phyloP scores from a whole-genome alignment of 306 rosid species.

The Cicer chorassanicum region DNA sequence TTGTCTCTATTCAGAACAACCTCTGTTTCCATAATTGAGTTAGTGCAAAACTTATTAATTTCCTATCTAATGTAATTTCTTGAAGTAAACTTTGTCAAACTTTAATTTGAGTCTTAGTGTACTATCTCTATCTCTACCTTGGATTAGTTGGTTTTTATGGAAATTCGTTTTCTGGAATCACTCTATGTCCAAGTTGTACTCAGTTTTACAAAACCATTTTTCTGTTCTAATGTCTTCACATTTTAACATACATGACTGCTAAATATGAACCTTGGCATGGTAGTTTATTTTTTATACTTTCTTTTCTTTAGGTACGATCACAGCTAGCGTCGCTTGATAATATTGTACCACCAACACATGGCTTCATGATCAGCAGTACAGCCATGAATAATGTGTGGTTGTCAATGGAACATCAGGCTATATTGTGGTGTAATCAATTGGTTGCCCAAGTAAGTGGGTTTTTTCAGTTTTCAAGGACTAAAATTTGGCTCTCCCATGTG shows the following conservation, averaged over 20 bases:
- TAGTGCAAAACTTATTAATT: conserved; percentile 3
- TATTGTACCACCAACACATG: conserved; percentile 96
- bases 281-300: conserved; percentile 40
- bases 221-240: conserved; percentile 10
- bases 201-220: conserved; percentile 3
- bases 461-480: conserved; percentile 31
- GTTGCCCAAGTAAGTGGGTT: conserved; percentile 80
- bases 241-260: conserved; percentile 28
- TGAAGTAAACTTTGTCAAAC: conserved; percentile 16
- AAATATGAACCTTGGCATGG: conserved; percentile 35
- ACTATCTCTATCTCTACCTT: neutral
- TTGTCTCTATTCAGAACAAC: conserved; percentile 11
- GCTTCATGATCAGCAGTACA: conserved; percentile 94
- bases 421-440: conserved; percentile 95
- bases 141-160: neutral
- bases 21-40: conserved; percentile 7
- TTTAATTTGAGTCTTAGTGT: neutral
- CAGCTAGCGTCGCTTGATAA: conserved; percentile 85
- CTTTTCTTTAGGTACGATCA: conserved; percentile 68
- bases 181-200: neutral
- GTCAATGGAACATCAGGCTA: conserved; percentile 99
- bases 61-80: conserved; percentile 20
- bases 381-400: conserved; percentile 97
- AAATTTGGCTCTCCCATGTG: conserved; percentile 28
- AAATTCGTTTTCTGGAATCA: conserved; percentile 21